Evolutionary conservation across 192 early-diverging fungal genomes (phyloP).

Genomic region (Coemansia sp.): DNA sequence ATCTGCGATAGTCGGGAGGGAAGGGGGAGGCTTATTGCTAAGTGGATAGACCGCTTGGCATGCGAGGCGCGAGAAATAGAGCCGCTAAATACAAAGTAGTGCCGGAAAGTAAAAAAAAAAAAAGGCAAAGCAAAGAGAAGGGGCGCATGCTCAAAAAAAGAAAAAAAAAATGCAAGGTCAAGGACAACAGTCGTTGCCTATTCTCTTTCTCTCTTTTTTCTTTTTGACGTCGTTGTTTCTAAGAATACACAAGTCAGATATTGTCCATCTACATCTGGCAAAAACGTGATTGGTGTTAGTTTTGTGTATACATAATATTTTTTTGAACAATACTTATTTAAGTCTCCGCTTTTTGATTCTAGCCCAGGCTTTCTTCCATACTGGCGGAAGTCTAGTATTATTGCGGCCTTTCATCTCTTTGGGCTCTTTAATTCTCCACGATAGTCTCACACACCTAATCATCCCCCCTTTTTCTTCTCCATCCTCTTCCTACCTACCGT

Average conservation of each 20-base stretch:
- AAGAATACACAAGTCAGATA: background rate
- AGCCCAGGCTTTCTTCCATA: background rate
- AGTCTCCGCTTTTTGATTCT: conserved; percentile 12
- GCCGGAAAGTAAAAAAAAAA: background rate
- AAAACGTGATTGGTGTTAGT: background rate
- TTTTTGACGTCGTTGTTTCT: background rate
- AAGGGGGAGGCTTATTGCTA: background rate
- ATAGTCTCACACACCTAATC: conserved; percentile 6
- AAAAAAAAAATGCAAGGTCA: background rate
- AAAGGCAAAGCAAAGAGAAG: background rate
- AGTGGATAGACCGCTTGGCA: conserved; percentile 1
- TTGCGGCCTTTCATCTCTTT: conserved; percentile 6
- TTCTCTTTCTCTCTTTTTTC: background rate
- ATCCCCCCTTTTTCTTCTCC: background rate
- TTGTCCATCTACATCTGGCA: background rate
- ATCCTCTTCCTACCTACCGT: conserved; percentile 1
- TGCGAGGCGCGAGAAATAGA: background rate
- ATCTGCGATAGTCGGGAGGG: background rate
- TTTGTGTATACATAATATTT: background rate
- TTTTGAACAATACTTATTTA: background rate
- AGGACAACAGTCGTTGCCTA: background rate
- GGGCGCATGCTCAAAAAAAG: conserved; percentile 3
- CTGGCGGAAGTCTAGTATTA: conserved; percentile 9
- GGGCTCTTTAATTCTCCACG: conserved; percentile 4
- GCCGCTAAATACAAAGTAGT: conserved; percentile 1